A percentile compares a stretch with the other conserved stretches of the same genome.
phyloP scores from a whole-genome alignment of 2,329 filamentous ascomycete species.

The Fusarium armeniacum region DNA sequence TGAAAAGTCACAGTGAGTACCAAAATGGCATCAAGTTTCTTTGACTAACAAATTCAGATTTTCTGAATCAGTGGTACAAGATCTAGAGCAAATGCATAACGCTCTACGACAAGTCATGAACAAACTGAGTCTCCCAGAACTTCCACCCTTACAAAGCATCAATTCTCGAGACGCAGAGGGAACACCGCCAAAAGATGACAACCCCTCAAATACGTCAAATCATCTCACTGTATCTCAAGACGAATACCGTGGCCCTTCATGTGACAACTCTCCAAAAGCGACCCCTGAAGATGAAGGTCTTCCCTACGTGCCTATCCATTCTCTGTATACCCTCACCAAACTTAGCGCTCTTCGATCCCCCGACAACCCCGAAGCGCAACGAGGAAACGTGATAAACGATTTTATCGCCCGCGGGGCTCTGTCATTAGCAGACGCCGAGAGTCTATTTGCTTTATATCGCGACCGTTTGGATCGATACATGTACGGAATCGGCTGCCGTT shows the following conservation, averaged over 20 bases:
- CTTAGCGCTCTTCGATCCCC: slow-evolving; percentile 56
- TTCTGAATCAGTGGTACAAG: slow-evolving; percentile 44
- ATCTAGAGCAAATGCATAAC: slow-evolving; percentile 47
- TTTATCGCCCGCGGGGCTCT: slow-evolving; percentile 59
- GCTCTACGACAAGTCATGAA: slow-evolving; percentile 47
- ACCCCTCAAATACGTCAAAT: slow-evolving; percentile 13
- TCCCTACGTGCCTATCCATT: slow-evolving; percentile 57
- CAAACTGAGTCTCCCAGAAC: slow-evolving; percentile 47
- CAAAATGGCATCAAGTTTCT: accelerated
- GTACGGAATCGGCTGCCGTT: slow-evolving; percentile 66
- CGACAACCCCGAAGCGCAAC: slow-evolving; percentile 47
- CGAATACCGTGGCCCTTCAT: slow-evolving; percentile 47
- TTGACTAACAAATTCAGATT: slow-evolving; percentile 4
- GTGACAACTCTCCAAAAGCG: slow-evolving; percentile 50
- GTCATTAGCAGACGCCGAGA: slow-evolving; percentile 63
- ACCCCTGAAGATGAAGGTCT: slow-evolving; percentile 54
- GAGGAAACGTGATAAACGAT: slow-evolving; percentile 49
- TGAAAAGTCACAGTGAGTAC: slow-evolving; percentile 56
- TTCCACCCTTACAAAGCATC: slow-evolving; percentile 42
- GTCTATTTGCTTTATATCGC: slow-evolving; percentile 65
- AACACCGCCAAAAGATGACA: slow-evolving; percentile 45
- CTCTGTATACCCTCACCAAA: slow-evolving; percentile 57
- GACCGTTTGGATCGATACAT: slow-evolving; percentile 66
- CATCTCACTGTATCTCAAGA: slow-evolving; percentile 32
- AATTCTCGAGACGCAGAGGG: slow-evolving; percentile 44